Evolutionary conservation across 2,329 filamentous ascomycete species (phyloP).

Genomic region (Colletotrichum sp.): DNA sequence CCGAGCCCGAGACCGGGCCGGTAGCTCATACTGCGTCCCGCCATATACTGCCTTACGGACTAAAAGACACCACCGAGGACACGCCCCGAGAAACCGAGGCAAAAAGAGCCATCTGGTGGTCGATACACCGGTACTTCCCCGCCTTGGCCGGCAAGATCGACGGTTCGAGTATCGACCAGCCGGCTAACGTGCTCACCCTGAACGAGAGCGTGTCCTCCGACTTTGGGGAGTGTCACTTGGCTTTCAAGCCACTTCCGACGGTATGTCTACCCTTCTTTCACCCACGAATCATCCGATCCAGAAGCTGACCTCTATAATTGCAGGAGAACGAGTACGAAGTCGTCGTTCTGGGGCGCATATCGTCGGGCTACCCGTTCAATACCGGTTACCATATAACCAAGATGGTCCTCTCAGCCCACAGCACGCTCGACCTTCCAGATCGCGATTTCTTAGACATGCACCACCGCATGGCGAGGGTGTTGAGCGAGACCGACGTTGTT

Average conservation of each 20-base stretch:
- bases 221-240: background rate
- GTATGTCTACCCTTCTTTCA: background rate
- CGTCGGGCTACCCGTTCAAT: background rate
- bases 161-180: background rate
- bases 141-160: background rate
- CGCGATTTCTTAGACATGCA: background rate
- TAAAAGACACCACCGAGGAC: background rate
- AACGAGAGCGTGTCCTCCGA: background rate
- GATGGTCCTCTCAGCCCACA: background rate
- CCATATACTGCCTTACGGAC: background rate
- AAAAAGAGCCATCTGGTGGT: background rate
- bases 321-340: background rate
- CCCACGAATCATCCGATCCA: background rate
- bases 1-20: background rate
- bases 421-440: background rate
- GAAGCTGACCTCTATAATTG: background rate
- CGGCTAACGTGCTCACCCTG: background rate
- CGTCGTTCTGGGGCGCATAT: background rate
- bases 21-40: background rate
- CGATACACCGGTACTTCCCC: background rate
- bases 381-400: fast-evolving
- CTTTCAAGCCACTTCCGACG: background rate
- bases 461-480: background rate
- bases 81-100: background rate
- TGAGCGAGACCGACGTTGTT: background rate